Evolutionary conservation across 768 basidiomycete genomes (phyloP).

Genomic region (Mycena floridula): DNA sequence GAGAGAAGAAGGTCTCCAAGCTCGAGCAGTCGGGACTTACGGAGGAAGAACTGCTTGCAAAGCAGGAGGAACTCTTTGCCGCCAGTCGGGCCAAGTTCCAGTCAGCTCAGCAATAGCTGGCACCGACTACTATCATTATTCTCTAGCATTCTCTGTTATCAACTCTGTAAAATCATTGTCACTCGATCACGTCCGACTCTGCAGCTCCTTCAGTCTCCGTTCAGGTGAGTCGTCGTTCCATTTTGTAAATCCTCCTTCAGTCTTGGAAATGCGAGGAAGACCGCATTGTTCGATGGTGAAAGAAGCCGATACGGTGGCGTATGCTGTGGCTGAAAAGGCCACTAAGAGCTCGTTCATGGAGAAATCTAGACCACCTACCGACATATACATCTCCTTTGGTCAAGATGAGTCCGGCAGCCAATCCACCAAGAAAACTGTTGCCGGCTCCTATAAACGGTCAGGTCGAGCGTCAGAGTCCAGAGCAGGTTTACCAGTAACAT

Average conservation of each 20-base stretch:
- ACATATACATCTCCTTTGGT: slow-evolving; percentile 53
- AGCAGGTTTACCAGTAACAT: slow-evolving; percentile 66
- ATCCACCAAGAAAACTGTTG: slow-evolving; percentile 82
- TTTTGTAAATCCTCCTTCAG: slow-evolving; percentile 15
- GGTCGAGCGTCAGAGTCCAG: not conserved
- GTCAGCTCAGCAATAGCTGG: slow-evolving; percentile 46
- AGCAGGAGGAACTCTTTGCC: slow-evolving; percentile 93
- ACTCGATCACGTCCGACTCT: slow-evolving; percentile 22
- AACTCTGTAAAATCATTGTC: not conserved
- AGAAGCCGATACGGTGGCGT: slow-evolving; percentile 77
- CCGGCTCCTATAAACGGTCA: slow-evolving; percentile 63
- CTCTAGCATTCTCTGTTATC: slow-evolving; percentile 9
- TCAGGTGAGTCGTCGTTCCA: slow-evolving; percentile 75
- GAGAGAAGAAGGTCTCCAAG: slow-evolving; percentile 90
- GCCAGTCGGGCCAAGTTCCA: slow-evolving; percentile 78
- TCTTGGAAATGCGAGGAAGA: slow-evolving; percentile 41
- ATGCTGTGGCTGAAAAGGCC: slow-evolving; percentile 47
- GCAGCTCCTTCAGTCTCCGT: slow-evolving; percentile 49
- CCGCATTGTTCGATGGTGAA: slow-evolving; percentile 80
- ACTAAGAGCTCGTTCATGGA: slow-evolving; percentile 1
- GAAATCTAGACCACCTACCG: slow-evolving; percentile 40
- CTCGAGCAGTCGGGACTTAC: slow-evolving; percentile 84
- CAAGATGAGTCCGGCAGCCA: slow-evolving; percentile 64
- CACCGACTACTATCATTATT: slow-evolving; percentile 13
- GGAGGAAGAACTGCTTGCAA: slow-evolving; percentile 80